Percentiles rank a stretch among this genome's conserved stretches.
Evolutionary conservation across 306 rosid genomes (phyloP).

Genomic region (Clitoria ternatea): DNA sequence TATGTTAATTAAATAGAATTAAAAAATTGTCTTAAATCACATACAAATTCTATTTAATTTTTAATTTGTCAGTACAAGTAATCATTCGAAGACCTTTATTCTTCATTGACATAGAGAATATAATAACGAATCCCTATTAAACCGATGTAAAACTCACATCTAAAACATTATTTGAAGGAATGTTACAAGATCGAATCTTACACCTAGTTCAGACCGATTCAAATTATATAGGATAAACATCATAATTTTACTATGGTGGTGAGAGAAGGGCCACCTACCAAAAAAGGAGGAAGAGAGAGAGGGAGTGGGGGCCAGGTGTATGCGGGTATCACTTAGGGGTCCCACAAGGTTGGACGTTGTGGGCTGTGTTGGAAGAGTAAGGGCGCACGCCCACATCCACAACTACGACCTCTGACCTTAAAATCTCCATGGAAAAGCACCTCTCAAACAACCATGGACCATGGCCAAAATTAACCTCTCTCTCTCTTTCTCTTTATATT

Average conservation of each 20-base stretch:
- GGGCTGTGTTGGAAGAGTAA: slow-evolving; percentile 35
- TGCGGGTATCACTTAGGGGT: slow-evolving; percentile 40
- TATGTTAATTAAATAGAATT: too few relatives aligned
- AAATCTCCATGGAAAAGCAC: slow-evolving; percentile 61
- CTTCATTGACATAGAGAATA: too few relatives aligned
- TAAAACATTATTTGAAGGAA: too few relatives aligned
- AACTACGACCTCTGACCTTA: slow-evolving; percentile 82
- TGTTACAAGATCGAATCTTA: too few relatives aligned
- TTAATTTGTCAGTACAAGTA: too few relatives aligned
- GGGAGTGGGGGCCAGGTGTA: slow-evolving; percentile 43
- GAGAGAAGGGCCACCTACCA: slow-evolving; percentile 53
- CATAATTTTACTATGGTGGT: slow-evolving; percentile 34
- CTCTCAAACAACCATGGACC: slow-evolving; percentile 66
- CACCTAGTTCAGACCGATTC: too few relatives aligned
- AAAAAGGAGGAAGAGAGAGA: slow-evolving; percentile 23
- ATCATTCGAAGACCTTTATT: too few relatives aligned
- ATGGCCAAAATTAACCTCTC: slow-evolving; percentile 26
- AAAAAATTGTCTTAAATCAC: too few relatives aligned
- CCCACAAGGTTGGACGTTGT: slow-evolving; percentile 36
- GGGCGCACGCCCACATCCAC: slow-evolving; percentile 65
- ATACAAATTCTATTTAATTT: too few relatives aligned
- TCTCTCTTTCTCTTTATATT: slow-evolving; percentile 18
- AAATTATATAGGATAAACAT: too few relatives aligned
- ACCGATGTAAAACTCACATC: too few relatives aligned
- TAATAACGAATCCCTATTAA: too few relatives aligned